phyloP scores from a whole-genome alignment of 371 early-diverging fungal species.

The Mucor saturninus region DNA sequence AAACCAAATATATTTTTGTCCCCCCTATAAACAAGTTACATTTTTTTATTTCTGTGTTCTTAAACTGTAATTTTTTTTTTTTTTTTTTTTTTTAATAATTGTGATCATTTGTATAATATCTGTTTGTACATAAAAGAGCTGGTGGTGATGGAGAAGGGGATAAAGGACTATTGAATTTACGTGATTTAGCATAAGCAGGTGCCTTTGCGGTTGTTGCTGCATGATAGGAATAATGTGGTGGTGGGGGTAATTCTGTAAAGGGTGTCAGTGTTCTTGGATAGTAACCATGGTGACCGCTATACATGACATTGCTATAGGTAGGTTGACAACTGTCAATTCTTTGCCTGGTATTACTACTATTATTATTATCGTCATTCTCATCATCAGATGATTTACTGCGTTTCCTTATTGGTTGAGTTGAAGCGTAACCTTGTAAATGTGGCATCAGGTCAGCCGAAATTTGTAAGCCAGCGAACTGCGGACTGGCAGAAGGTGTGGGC shows the following conservation, averaged over 20 bases:
- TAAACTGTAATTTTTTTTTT: neutral
- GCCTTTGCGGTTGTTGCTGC: slow-evolving; percentile 1
- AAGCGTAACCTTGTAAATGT: slow-evolving; percentile 19
- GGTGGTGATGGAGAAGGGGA: slow-evolving; percentile 4
- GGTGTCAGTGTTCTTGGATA: neutral
- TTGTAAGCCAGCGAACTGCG: slow-evolving; percentile 47
- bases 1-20: neutral
- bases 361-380: neutral
- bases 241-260: slow-evolving; percentile 5
- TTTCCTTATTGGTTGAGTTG: neutral
- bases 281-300: neutral
- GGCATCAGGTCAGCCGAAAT: slow-evolving; percentile 49
- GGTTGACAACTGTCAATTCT: neutral
- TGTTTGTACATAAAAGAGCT: neutral
- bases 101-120: neutral
- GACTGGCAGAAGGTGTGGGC: slow-evolving; percentile 58
- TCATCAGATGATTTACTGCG: slow-evolving; percentile 12
- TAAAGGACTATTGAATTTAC: slow-evolving; percentile 1
- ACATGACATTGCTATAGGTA: neutral
- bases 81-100: neutral
- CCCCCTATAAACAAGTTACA: too few relatives aligned
- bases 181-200: neutral
- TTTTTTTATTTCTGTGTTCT: neutral
- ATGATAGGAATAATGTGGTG: neutral
- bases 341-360: neutral